Conservation (phyloP, 2,329 filamentous ascomycete genomes). For the Pestalotiopsis sp. region DNA sequence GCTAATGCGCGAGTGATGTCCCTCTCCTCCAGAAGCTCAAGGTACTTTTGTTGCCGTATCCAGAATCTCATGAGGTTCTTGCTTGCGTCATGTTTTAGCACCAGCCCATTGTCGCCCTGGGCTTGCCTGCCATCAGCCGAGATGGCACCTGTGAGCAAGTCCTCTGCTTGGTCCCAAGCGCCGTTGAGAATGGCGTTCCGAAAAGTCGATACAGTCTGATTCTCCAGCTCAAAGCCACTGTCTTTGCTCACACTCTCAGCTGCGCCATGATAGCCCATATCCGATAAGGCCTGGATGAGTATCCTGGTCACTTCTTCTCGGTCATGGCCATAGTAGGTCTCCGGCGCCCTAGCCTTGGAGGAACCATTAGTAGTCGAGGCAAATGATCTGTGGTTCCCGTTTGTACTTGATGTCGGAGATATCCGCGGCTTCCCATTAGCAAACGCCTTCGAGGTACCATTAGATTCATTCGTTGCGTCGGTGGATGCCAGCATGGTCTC, state of each 20-base stretch:
- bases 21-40: slow-evolving; percentile 81
- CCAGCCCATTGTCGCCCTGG: slow-evolving; percentile 59
- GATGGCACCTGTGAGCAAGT: slow-evolving; percentile 66
- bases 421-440: slow-evolving; percentile 59
- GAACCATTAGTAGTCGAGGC: slow-evolving; percentile 57
- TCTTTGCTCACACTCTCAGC: slow-evolving; percentile 76
- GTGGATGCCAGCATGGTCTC: slow-evolving; percentile 66
- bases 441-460: slow-evolving; percentile 54
- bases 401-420: slow-evolving; percentile 39
- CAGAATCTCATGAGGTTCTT: slow-evolving; percentile 82
- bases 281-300: slow-evolving; percentile 85
- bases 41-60: slow-evolving; percentile 90
- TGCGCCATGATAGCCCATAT: slow-evolving; percentile 82
- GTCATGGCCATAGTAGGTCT: slow-evolving; percentile 78
- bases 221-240: slow-evolving; percentile 88
- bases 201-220: slow-evolving; percentile 82
- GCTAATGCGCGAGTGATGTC: slow-evolving; percentile 74
- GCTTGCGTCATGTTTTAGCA: slow-evolving; percentile 76
- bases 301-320: slow-evolving; percentile 92
- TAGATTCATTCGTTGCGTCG: slow-evolving; percentile 50
- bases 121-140: slow-evolving; percentile 33
- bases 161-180: slow-evolving; percentile 84
- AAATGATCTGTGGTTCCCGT: slow-evolving; percentile 49
- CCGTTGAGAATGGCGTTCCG: slow-evolving; percentile 78
- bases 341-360: slow-evolving; percentile 33